A percentile compares a stretch with the other conserved stretches of the same genome.
Evolutionary conservation across 805 yeast species (phyloP).

Genomic region (Suhomyces canberraensis): DNA sequence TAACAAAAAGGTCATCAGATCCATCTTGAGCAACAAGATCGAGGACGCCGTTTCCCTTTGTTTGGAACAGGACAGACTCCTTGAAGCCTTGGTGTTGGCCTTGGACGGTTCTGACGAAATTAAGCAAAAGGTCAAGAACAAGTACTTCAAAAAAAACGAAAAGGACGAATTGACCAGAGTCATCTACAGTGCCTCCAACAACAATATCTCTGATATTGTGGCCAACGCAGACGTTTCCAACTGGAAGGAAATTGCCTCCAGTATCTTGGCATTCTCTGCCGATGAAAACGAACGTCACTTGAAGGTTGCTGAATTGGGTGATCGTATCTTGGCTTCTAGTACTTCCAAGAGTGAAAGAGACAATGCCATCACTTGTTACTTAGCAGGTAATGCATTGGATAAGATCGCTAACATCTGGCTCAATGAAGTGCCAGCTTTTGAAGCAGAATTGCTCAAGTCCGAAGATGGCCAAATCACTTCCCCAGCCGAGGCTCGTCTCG

Average conservation of each 20-base stretch:
- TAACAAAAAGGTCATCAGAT: constrained; percentile 41
- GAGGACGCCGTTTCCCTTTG: constrained; percentile 67
- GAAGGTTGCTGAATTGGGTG: constrained; percentile 69
- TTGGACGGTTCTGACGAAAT: constrained; percentile 57
- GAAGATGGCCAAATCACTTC: constrained; percentile 47
- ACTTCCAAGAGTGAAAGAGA: constrained; percentile 47
- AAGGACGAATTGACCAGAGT: constrained; percentile 64
- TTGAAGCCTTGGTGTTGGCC: constrained; percentile 83
- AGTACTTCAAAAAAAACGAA: constrained; percentile 63
- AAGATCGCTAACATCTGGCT: constrained; percentile 83
- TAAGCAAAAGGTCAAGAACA: constrained; percentile 65
- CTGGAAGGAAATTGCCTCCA: constrained; percentile 81
- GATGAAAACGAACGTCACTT: constrained; percentile 48
- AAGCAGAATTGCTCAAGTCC: constrained; percentile 41
- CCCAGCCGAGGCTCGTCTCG: constrained; percentile 79
- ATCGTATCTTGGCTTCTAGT: constrained; percentile 50
- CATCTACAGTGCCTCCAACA: constrained; percentile 59
- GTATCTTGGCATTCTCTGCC: constrained; percentile 56
- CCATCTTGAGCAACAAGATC: constrained; percentile 58
- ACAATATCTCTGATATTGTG: constrained; percentile 65
- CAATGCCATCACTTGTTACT: constrained; percentile 72
- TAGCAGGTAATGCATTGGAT: constrained; percentile 78
- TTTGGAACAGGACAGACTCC: constrained; percentile 56
- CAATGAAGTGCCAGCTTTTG: constrained; percentile 53
- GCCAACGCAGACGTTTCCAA: constrained; percentile 69